Evolutionary conservation across 495 filamentous ascomycete species (phyloP), one percentile per base, ranked within the genome.

Genomic region (Podospora anserina): DNA sequence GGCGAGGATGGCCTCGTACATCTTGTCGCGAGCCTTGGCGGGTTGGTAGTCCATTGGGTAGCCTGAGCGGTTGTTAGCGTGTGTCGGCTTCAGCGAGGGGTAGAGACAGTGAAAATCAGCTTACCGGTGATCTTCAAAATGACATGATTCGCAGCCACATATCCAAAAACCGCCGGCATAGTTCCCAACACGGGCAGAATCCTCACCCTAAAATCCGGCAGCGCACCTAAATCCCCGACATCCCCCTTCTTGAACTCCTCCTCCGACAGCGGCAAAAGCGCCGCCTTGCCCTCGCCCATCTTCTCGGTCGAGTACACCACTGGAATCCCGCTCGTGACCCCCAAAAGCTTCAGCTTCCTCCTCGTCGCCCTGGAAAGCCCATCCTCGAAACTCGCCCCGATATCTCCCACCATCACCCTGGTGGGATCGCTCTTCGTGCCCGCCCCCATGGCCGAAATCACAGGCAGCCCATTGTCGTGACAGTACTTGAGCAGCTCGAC

Each of bases 341-440:
- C 94, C 6, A 89, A 75, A n/a, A 88, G 76, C 69, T 94, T 91
- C 13, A 99, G 81, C 20, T 89, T 85, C 5, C 94, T 86, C 26
- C 95, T 85, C 4, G 93, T 97, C 30, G 88, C 87, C 74, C 92
- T 87, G 27, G 93, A 97, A 3, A 99, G 86, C 16, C 91, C 92
- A 71, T 99, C 95, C 70, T 98, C 95, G 0, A 89, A 91, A 71
- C 90, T 95, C 4, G 88, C 84, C 3, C 91, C 93, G 69, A 99
- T 97, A 74, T 99, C 95, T 20, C 92, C 93, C 23, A 98, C 90
- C 72, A 91, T 89, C 64, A 99, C 86, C n/a, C 89, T 85, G 1
- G 94, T 97, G 2, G 96, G 96, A 74, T 99, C 95, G 15, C 92
- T 94, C 82, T 99, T 99, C 78, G 94, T 98, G 1, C 94, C 95